These are phyloP conservation scores for Epichloe sylvatica DNA, from an alignment of 2,329 filamentous ascomycete genomes.

Conservation along the genomic window DNA sequence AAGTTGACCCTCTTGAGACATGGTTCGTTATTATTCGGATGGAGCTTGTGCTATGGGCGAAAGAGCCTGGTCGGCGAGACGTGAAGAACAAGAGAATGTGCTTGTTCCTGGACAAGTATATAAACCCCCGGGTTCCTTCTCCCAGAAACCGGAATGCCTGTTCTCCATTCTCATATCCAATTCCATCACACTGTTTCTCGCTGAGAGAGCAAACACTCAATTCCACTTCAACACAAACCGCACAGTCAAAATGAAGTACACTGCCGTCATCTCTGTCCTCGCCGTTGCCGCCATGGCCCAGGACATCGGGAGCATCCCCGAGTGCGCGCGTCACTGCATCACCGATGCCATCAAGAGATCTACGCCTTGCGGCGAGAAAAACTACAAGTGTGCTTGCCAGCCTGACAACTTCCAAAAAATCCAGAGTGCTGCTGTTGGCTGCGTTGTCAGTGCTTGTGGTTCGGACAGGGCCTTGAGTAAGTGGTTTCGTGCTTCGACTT, in stretches of 20 bases:
- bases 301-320: neutral
- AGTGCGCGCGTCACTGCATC: neutral
- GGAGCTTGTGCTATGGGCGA: neutral
- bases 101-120: neutral
- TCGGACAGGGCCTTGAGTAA: neutral
- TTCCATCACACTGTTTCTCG: neutral
- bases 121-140: neutral
- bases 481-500: neutral
- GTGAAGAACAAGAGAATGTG: neutral
- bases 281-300: neutral
- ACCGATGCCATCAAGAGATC: neutral
- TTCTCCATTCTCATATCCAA: neutral
- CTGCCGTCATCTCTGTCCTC: neutral
- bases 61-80: neutral
- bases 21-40: too few species aligned
- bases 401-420: neutral
- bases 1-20: too few species aligned
- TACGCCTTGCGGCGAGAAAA: neutral
- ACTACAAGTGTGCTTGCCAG: neutral
- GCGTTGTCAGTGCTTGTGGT: neutral
- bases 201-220: neutral
- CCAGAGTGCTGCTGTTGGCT: neutral
- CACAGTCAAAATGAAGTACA: conserved; percentile 1
- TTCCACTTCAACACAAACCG: too few species aligned
- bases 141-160: neutral